Evolutionary conservation across 164 flowering plant species (phyloP).

Genomic region (Vitis amurensis): DNA sequence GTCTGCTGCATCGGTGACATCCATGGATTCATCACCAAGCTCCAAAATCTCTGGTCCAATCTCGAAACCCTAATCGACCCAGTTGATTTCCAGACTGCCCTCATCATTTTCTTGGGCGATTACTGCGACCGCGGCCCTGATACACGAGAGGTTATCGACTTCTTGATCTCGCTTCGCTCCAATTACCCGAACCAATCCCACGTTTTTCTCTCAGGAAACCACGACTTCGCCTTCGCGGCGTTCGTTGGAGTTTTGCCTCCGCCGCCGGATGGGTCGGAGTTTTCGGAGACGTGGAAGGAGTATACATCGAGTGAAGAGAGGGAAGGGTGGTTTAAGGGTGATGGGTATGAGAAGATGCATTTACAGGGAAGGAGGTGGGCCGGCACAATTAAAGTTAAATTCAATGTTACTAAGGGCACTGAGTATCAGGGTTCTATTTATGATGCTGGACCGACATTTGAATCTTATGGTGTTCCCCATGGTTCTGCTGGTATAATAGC

Average conservation of each 20-base stretch:
- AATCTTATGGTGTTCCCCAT: constrained; percentile 85
- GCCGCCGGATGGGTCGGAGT: constrained; percentile 51
- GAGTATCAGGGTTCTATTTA: constrained; percentile 80
- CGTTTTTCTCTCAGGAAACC: constrained; percentile 89
- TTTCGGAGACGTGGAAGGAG: constrained; percentile 76
- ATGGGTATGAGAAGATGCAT: constrained; percentile 79
- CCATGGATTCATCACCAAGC: constrained; percentile 83
- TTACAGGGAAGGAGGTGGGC: constrained; percentile 93
- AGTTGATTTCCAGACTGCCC: constrained; percentile 50
- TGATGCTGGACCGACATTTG: constrained; percentile 86
- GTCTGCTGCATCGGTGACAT: constrained; percentile 83
- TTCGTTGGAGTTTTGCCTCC: constrained; percentile 63
- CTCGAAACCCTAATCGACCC: constrained; percentile 57
- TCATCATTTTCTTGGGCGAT: constrained; percentile 88
- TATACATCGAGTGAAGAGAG: constrained; percentile 64
- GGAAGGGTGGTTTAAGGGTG: constrained; percentile 88
- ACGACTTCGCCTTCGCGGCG: constrained; percentile 85
- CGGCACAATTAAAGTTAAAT: constrained; percentile 58
- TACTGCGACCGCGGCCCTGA: constrained; percentile 94
- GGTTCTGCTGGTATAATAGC: constrained; percentile 74
- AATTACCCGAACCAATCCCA: constrained; percentile 74
- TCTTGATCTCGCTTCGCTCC: constrained; percentile 61
- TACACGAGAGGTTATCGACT: constrained; percentile 65
- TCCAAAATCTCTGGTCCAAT: constrained; percentile 74
- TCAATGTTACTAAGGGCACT: constrained; percentile 48